Evolutionary conservation across 2,329 filamentous ascomycete genomes (phyloP), one percentile per base, ranked within the genome.

Genomic region (Fusarium odoratissimum): DNA sequence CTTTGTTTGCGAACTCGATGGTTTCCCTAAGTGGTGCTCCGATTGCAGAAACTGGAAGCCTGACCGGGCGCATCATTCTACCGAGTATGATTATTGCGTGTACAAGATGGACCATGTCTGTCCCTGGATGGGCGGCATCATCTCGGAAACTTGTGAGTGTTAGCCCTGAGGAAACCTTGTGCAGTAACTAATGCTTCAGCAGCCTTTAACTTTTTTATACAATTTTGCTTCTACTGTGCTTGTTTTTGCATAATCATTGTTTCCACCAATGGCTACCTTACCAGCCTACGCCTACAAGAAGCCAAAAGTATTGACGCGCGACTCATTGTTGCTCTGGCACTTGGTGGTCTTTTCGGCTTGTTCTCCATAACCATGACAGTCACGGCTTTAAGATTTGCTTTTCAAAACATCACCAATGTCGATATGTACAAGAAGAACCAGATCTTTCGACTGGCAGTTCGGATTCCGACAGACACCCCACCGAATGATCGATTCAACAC

Each of bases 81-180:
- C 91, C 58, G 93, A 97, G 79, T 85, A 96, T 17, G 90, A 90
- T 55, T 88, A 94, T 46, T 98, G 95, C 78, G 92, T 97, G 28
- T 85, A 88, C 44, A 96, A 96, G 77, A 96, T 98, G 92, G 95
- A 98, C 72, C 95, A 98, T 79, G 96, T 95, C 77, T 99, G 96
- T 78, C 96, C 95, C 0, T 98, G 92, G 93, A 95, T 97, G n/a
- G 95, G 95, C 8, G 96, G 95, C 28, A 93, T 97, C 73, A 91
- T 99, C 14, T 92, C 91, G 0, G 95, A 98, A 80, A 95, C 90
- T 4, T 90, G 88, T 90, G 77, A 79, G 88, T 81, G 21, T 19
- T 16, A 13, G 11, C 44, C 14, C 45, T 17, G 23, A 12, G 31
- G 12, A 17, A 44, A 28, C 23, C 67, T 37, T 52, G 44, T 55